Conservation (phyloP, 768 basidiomycete genomes). For the Mycena vitilis region DNA sequence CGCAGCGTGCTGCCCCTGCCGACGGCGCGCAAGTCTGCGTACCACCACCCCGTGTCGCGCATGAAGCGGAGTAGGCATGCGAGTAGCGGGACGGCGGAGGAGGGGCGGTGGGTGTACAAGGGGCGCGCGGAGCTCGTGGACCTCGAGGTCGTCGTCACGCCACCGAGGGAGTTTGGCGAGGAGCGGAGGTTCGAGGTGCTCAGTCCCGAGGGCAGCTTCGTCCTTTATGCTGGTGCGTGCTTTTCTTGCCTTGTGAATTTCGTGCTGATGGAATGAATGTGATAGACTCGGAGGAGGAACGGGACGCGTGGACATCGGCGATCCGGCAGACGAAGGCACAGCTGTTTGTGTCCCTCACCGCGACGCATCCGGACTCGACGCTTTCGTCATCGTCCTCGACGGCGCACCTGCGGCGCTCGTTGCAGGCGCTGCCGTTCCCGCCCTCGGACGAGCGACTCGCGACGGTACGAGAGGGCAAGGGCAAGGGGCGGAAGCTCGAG, state of each 20-base stretch:
- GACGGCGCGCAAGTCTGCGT: conserved; percentile 40
- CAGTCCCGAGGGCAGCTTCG: conserved; percentile 83
- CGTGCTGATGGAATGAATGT: not conserved
- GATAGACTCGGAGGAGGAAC: conserved; percentile 64
- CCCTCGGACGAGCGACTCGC: conserved; percentile 62
- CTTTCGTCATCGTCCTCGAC: conserved; percentile 83
- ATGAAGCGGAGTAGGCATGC: conserved; percentile 41
- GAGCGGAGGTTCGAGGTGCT: conserved; percentile 76
- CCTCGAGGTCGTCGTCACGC: conserved; percentile 75
- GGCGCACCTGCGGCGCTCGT: conserved; percentile 75
- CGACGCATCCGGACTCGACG: conserved; percentile 83
- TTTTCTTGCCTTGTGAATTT: conserved; percentile 4
- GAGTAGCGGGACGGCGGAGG: conserved; percentile 56
- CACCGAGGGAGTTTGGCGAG: conserved; percentile 59
- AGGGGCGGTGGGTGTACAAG: conserved; percentile 77
- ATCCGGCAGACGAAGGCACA: conserved; percentile 79
- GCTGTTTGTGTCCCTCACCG: conserved; percentile 75
- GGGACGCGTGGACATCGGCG: conserved; percentile 73
- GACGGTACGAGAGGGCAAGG: conserved; percentile 37
- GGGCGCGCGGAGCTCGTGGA: conserved; percentile 79
- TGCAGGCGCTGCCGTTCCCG: conserved; percentile 79
- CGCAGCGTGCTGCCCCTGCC: conserved; percentile 36
- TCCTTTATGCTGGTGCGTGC: conserved; percentile 72
- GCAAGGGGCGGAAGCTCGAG: conserved; percentile 42
- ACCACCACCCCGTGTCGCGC: conserved; percentile 36